phyloP scores from a whole-genome alignment of 108 stramenopile genomes.

The Skeletonema grethae region DNA sequence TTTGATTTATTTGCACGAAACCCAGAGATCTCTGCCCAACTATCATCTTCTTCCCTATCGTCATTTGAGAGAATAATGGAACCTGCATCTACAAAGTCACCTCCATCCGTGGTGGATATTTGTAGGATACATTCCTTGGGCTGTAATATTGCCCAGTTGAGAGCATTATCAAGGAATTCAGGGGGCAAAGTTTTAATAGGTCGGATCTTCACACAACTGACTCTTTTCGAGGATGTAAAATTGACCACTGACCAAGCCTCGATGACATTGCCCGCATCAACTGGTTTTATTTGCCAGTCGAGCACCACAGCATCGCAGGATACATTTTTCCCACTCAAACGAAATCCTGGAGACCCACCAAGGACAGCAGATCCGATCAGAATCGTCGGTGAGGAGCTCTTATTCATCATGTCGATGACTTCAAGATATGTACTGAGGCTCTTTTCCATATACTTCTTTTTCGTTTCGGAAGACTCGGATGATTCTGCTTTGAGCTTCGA shows the following conservation, averaged over 20 bases:
- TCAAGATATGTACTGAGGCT: constrained; percentile 54
- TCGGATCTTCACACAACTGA: constrained; percentile 44
- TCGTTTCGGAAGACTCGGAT: constrained; percentile 17
- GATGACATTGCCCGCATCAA: neutral
- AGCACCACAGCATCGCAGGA: constrained; percentile 34
- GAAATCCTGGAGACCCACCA: constrained; percentile 53
- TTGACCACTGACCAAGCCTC: constrained; percentile 58
- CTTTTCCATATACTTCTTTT: constrained; percentile 27
- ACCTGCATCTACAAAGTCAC: constrained; percentile 59
- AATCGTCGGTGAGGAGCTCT: constrained; percentile 49
- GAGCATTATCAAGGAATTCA: constrained; percentile 14
- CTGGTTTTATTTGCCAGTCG: constrained; percentile 46
- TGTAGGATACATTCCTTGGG: constrained; percentile 57
- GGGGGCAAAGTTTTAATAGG: constrained; percentile 18
- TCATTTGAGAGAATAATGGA: constrained; percentile 17
- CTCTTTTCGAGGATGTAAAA: constrained; percentile 48
- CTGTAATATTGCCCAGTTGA: constrained; percentile 17
- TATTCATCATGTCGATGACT: constrained; percentile 46
- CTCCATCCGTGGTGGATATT: constrained; percentile 55
- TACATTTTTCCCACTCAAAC: constrained; percentile 12
- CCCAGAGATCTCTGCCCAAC: constrained; percentile 36
- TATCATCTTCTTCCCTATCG: constrained; percentile 14
- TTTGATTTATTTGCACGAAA: constrained; percentile 62
- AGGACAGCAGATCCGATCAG: constrained; percentile 52
- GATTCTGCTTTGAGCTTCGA: constrained; percentile 59